phyloP scores from a whole-genome alignment of 108 stramenopile species.

The Cyclotella baltica region DNA sequence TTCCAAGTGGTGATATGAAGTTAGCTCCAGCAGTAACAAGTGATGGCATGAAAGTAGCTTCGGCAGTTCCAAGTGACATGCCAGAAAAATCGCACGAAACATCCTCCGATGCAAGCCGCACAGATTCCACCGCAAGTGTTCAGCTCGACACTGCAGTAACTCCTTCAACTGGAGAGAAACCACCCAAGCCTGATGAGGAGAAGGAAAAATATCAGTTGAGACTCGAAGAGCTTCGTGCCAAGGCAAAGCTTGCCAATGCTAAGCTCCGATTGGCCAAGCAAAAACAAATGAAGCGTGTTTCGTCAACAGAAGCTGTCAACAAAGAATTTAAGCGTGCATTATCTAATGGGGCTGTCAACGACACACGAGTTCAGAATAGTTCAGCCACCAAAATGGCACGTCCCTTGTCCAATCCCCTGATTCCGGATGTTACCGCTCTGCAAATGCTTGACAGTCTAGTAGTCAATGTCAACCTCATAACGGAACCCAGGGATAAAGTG shows the following conservation, averaged over 20 bases:
- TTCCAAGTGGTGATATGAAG: background rate
- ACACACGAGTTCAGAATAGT: background rate
- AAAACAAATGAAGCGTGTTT: constrained; percentile 1
- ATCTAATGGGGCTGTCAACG: background rate
- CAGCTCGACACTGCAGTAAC: constrained; percentile 1
- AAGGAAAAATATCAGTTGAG: constrained; percentile 38
- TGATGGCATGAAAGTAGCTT: background rate
- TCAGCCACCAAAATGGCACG: background rate
- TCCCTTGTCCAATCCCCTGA: background rate
- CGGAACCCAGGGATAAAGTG: constrained; percentile 30
- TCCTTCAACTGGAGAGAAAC: background rate
- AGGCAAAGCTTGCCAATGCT: constrained; percentile 45
- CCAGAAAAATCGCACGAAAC: background rate
- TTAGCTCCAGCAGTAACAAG: background rate
- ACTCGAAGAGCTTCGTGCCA: constrained; percentile 53
- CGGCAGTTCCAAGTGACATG: background rate
- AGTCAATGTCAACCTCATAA: constrained; percentile 17
- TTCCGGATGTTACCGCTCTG: constrained; percentile 37
- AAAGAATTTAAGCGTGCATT: background rate
- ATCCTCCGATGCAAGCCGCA: background rate
- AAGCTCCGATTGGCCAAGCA: constrained; percentile 49
- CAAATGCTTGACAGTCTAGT: constrained; percentile 16
- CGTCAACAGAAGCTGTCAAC: background rate
- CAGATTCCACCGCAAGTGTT: background rate
- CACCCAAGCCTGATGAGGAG: constrained; percentile 1